Conservation (phyloP, 169 alveolate species). For the Babesia divergens region DNA sequence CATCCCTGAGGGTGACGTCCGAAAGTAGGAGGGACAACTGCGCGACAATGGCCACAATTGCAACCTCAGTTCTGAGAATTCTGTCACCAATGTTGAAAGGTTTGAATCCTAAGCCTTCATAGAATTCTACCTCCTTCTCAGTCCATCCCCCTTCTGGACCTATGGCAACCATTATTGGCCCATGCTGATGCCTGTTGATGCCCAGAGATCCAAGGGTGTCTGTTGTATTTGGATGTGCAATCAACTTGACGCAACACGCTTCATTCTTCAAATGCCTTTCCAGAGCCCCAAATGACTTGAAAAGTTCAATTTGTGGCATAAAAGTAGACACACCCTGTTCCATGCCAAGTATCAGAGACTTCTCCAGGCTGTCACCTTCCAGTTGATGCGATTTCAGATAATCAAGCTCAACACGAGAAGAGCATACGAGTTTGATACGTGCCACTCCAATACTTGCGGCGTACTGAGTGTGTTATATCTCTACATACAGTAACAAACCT, state of each 20-base stretch:
- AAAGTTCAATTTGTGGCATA: slow-evolving; percentile 46
- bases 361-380: slow-evolving; percentile 29
- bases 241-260: slow-evolving; percentile 4
- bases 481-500: slow-evolving; percentile 1
- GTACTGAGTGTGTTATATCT: slow-evolving; percentile 26
- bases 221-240: slow-evolving; percentile 46
- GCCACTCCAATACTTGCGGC: slow-evolving; percentile 76
- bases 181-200: slow-evolving; percentile 15
- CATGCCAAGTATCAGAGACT: slow-evolving; percentile 53
- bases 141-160: slow-evolving; percentile 82
- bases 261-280: slow-evolving; percentile 4
- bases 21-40: slow-evolving; percentile 41
- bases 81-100: slow-evolving; percentile 39
- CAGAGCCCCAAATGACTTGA: slow-evolving; percentile 38
- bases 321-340: slow-evolving; percentile 60
- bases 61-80: slow-evolving; percentile 60
- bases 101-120: slow-evolving; percentile 28
- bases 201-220: slow-evolving; percentile 58
- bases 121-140: slow-evolving; percentile 57
- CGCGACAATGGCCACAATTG: slow-evolving; percentile 44
- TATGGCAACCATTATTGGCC: slow-evolving; percentile 72
- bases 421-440: slow-evolving; percentile 66
- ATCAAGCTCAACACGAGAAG: slow-evolving; percentile 67
- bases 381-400: slow-evolving; percentile 63
- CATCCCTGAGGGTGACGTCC: slow-evolving; percentile 40